Percentiles rank a stretch among this genome's conserved stretches.
These are phyloP conservation scores for Xylaria telfairii DNA, from an alignment of 495 filamentous ascomycete genomes.

Conservation along the genomic window DNA sequence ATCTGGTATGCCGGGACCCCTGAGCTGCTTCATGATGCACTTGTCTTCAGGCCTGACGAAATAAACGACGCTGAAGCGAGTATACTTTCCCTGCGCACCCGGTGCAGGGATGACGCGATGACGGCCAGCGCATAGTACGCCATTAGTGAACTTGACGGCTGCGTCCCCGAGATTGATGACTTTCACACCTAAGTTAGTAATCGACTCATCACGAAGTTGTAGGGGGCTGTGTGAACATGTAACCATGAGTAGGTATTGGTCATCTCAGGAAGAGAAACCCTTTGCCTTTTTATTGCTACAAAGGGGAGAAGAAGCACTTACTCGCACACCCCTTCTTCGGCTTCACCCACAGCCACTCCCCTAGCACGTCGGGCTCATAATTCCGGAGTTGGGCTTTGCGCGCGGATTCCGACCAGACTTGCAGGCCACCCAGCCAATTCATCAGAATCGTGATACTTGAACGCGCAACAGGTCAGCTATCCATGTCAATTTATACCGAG, in stretches of 20 bases:
- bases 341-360: slow-evolving; percentile 65
- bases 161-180: slow-evolving; percentile 72
- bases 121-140: slow-evolving; percentile 65
- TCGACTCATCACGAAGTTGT: not conserved
- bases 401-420: slow-evolving; percentile 56
- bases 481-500: not conserved
- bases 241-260: not conserved
- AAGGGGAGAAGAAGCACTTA: slow-evolving; percentile 5
- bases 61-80: slow-evolving; percentile 67
- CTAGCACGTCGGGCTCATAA: slow-evolving; percentile 39
- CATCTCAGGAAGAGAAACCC: not conserved
- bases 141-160: slow-evolving; percentile 67
- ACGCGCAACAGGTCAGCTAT: not conserved
- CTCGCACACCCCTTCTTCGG: slow-evolving; percentile 61
- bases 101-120: slow-evolving; percentile 67
- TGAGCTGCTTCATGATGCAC: slow-evolving; percentile 54
- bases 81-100: slow-evolving; percentile 55
- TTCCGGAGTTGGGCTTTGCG: slow-evolving; percentile 33
- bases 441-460: slow-evolving; percentile 62
- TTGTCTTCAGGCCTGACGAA: slow-evolving; percentile 66
- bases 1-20: slow-evolving; percentile 41
- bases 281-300: not conserved
- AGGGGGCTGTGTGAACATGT: not conserved
- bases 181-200: not conserved
- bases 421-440: slow-evolving; percentile 66